Evolutionary conservation across 306 rosid genomes (phyloP).

Genomic region (Herpetospermum pedunculosum): DNA sequence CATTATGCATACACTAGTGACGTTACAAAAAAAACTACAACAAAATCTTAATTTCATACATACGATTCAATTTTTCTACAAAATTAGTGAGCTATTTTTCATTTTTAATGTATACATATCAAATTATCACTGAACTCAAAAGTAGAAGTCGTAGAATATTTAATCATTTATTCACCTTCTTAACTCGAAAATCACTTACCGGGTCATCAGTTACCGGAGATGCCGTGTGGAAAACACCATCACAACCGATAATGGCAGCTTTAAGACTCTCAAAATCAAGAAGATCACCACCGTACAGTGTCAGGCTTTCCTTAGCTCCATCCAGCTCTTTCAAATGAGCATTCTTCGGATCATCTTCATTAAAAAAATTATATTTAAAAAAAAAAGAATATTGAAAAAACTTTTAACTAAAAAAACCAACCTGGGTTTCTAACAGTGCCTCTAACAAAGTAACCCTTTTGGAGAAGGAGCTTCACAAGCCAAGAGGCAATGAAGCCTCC

Average conservation of each 20-base stretch:
- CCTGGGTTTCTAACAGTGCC: slow-evolving; percentile 92
- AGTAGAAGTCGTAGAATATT: too few species aligned
- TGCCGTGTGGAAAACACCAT: slow-evolving; percentile 78
- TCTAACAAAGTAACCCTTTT: slow-evolving; percentile 63
- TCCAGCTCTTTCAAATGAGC: slow-evolving; percentile 62
- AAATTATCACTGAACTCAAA: too few species aligned
- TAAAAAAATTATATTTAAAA: background rate
- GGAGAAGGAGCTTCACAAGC: slow-evolving; percentile 61
- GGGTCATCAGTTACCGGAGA: slow-evolving; percentile 83
- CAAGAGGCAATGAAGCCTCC: slow-evolving; percentile 96
- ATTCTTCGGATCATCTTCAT: slow-evolving; percentile 63
- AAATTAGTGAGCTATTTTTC: too few species aligned
- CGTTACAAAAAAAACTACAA: too few species aligned
- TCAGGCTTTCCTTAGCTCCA: slow-evolving; percentile 71
- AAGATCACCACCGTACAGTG: slow-evolving; percentile 60
- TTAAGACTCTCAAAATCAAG: slow-evolving; percentile 43
- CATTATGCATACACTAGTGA: too few species aligned
- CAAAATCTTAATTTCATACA: too few species aligned
- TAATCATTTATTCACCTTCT: background rate
- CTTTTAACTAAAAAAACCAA: background rate
- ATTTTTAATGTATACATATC: too few species aligned
- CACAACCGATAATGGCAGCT: slow-evolving; percentile 48
- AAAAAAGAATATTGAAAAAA: too few species aligned
- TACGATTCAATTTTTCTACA: too few species aligned
- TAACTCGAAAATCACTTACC: slow-evolving; percentile 9